Percentiles rank a stretch among this genome's conserved stretches.
phyloP scores from a whole-genome alignment of 768 basidiomycete genomes.

The Boletus tylopilopsis region DNA sequence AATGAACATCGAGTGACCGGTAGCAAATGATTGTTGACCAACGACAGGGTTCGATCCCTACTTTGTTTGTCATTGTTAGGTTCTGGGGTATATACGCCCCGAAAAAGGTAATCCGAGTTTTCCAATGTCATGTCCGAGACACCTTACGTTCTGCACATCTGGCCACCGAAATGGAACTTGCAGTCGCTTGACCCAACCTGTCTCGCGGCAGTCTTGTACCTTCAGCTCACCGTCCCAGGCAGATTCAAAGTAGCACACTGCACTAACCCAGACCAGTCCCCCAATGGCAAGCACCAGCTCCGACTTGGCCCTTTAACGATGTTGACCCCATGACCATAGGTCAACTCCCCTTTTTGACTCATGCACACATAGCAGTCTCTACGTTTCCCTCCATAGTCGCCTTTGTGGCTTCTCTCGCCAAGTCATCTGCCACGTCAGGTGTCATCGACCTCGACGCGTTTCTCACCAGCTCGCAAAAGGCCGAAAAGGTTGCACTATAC shows the following conservation, averaged over 20 bases:
- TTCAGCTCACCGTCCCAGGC: constrained; percentile 68
- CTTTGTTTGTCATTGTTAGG: constrained; percentile 17
- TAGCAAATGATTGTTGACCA: no score
- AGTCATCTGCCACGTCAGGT: constrained; percentile 23
- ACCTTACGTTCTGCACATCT: constrained; percentile 49
- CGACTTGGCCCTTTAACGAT: neutral
- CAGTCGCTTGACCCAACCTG: constrained; percentile 66
- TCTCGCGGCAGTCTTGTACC: constrained; percentile 60
- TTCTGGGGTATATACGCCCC: constrained; percentile 5
- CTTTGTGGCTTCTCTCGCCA: constrained; percentile 54
- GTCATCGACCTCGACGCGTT: constrained; percentile 45
- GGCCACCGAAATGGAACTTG: constrained; percentile 64
- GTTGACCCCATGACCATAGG: constrained; percentile 40
- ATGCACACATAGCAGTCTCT: constrained; percentile 49
- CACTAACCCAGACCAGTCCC: constrained; percentile 67
- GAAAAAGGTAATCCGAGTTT: neutral
- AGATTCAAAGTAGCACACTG: constrained; percentile 59
- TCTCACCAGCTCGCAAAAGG: constrained; percentile 44
- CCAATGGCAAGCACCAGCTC: constrained; percentile 50
- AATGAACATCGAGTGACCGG: neutral
- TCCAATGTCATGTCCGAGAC: constrained; percentile 25
- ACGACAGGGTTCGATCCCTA: no score
- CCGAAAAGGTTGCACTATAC: constrained; percentile 57
- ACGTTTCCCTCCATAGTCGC: constrained; percentile 60
- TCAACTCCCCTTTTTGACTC: constrained; percentile 66